Evolutionary conservation across 2,329 filamentous ascomycete species (phyloP).

Genomic region (Kalmusia sp.): DNA sequence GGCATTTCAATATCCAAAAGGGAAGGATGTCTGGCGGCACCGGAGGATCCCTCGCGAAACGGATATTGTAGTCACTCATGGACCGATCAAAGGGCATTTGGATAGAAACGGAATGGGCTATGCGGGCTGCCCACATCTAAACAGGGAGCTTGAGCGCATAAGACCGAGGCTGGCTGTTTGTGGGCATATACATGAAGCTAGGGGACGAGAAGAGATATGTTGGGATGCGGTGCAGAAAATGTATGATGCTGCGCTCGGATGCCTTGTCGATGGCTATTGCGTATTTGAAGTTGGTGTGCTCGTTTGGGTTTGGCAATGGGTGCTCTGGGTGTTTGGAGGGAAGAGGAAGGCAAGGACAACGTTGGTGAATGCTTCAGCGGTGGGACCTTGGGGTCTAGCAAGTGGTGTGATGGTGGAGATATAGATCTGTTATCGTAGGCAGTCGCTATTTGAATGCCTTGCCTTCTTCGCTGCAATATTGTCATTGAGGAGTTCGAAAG

Average conservation of each 20-base stretch:
- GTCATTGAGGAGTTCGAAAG: no score
- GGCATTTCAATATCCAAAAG: conserved; percentile 75
- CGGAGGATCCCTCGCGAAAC: conserved; percentile 70
- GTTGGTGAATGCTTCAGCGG: conserved; percentile 21
- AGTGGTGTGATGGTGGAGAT: conserved; percentile 6
- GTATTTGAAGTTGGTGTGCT: conserved; percentile 37
- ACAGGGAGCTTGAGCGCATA: conserved; percentile 75
- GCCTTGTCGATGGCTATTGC: conserved; percentile 35
- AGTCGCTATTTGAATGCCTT: not conserved
- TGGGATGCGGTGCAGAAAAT: conserved; percentile 73
- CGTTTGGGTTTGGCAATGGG: conserved; percentile 14
- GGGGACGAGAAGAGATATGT: conserved; percentile 70
- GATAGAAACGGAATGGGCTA: conserved; percentile 58
- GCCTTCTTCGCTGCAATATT: no score
- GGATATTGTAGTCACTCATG: conserved; percentile 81
- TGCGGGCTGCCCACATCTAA: conserved; percentile 71
- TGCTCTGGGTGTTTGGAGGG: conserved; percentile 6
- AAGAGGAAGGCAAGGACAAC: conserved; percentile 3
- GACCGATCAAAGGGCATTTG: conserved; percentile 75
- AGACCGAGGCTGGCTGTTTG: conserved; percentile 76
- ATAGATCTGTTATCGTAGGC: no score
- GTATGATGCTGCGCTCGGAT: conserved; percentile 66
- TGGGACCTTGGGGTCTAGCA: conserved; percentile 3
- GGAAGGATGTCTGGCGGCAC: conserved; percentile 68
- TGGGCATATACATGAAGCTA: conserved; percentile 79